Evolutionary conservation across 2,329 filamentous ascomycete genomes (phyloP).

Genomic region (Cercospora janseana): DNA sequence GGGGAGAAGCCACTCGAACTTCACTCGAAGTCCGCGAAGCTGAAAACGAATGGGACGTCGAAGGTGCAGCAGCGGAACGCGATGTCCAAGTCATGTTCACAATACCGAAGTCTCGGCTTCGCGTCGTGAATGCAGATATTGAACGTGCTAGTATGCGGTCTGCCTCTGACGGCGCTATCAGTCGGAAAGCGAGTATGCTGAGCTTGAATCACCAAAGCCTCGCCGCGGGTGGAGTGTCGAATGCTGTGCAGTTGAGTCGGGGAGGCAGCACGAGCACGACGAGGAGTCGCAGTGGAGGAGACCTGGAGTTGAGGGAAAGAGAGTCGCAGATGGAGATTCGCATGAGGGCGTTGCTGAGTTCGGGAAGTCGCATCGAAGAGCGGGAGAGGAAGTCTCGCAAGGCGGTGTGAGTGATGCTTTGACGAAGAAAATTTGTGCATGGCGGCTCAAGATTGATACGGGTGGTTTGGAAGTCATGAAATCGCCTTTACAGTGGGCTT

Average conservation of each 20-base stretch:
- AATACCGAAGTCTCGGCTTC: conserved; percentile 77
- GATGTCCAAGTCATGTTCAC: conserved; percentile 76
- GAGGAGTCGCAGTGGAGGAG: conserved; percentile 21
- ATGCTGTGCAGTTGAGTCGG: conserved; percentile 12
- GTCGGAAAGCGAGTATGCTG: conserved; percentile 22
- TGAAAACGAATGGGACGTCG: conserved; percentile 53
- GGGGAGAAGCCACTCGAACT: conserved; percentile 31
- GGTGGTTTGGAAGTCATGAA: neutral
- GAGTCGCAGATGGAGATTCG: conserved; percentile 8
- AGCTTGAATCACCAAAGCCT: neutral
- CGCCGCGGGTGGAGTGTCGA: too few species aligned
- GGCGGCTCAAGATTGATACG: neutral
- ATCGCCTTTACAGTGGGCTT: too few species aligned
- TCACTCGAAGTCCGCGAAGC: conserved; percentile 31
- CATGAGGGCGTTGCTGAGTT: conserved; percentile 6
- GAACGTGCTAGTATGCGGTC: conserved; percentile 40
- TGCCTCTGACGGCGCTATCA: conserved; percentile 34
- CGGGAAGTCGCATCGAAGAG: conserved; percentile 1
- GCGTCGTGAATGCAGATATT: conserved; percentile 82
- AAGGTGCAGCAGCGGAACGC: conserved; percentile 47
- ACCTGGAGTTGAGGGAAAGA: conserved; percentile 8
- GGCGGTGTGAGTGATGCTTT: neutral
- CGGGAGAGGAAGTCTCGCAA: conserved; percentile 1
- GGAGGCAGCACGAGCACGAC: conserved; percentile 21
- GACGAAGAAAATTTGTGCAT: neutral